Base-by-base conservation (phyloP, 257 asterid genomes). In the Solanum gandarillasii region DNA sequence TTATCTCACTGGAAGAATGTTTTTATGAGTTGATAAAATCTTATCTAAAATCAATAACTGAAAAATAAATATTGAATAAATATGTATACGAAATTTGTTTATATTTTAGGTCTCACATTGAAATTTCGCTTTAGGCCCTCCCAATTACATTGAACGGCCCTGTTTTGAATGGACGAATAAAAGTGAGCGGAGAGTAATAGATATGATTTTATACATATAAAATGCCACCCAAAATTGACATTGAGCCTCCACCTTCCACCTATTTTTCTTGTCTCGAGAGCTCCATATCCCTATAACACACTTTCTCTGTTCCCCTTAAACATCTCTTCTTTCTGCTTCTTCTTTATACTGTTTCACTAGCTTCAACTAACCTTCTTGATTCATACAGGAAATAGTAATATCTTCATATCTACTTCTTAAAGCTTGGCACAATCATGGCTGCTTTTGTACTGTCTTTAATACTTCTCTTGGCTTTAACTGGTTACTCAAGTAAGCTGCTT, bases 401-500 rank as follows among this genome's bases (percentile, higher is more conserved):
- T 46, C 84, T 78, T 62, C 79, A 60, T 72, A 38, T 29, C 43
- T 27, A 25, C 32, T 41, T 76, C 38, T 9, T 70, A 31, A 71
- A 41, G 41, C 86, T 46, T 86, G 68, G 73, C 88, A 12, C 38
- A 85, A 81, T 83, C 86, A 96, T 96, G 99, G 93, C 94, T 87
- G 93, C 88, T 89, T 87, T 89, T 75, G 90, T 90, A 41, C 88
- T 95, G 90, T 91, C 79, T 73, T 90, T 92, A 36, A 55, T 91
- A 14, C 34, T 93, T 83, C 35, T 96, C 92, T 87, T 94, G 88
- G 93, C 93, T 88, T 83, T 92, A 71, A 90, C 91, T 92, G 91
- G 92, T 79, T 92, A 87, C 88, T 90, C 93, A 75, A 88, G 93
- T 91, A 89, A 90, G 91, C 62, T 73, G 38, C 31, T 23, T 23